A percentile compares a stretch with the other conserved stretches of the same genome.
These are phyloP conservation scores for Paecilomyces sp. DNA, from an alignment of 2,329 filamentous ascomycete species.

Conservation along the genomic window DNA sequence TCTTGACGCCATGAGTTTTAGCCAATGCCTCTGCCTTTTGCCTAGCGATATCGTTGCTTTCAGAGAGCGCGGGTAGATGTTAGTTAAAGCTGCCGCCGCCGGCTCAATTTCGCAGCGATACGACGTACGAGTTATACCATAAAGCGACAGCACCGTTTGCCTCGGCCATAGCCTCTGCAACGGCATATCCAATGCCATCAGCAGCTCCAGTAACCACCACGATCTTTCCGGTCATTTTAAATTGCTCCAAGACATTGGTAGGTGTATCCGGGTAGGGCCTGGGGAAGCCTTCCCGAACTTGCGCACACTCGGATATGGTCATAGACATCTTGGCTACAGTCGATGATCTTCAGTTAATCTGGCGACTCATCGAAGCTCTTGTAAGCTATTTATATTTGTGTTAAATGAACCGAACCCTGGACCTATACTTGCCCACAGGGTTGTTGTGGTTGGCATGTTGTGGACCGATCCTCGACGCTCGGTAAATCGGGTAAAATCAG, in stretches of 20 bases:
- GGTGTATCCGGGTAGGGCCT: not conserved
- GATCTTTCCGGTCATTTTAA: not conserved
- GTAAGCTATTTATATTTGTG: no score
- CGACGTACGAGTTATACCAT: not conserved
- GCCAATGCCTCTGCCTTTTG: constrained; percentile 28
- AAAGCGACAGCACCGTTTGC: not conserved
- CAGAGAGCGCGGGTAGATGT: not conserved
- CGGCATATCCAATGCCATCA: not conserved
- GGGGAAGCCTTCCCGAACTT: not conserved
- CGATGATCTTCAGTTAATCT: no score
- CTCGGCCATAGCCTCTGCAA: not conserved
- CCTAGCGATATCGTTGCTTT: constrained; percentile 28
- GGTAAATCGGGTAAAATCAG: no score
- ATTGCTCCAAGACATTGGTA: not conserved
- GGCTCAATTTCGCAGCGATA: not conserved
- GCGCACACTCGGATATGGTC: not conserved
- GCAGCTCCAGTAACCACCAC: not conserved
- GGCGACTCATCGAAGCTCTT: no score
- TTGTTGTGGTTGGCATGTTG: no score
- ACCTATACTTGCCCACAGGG: no score
- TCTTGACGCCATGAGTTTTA: constrained; percentile 27
- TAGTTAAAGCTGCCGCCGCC: not conserved
- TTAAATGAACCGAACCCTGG: no score
- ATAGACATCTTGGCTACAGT: not conserved
- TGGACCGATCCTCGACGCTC: no score